Base-by-base conservation (phyloP, 768 basidiomycete species). In the Suillus sp. region DNA sequence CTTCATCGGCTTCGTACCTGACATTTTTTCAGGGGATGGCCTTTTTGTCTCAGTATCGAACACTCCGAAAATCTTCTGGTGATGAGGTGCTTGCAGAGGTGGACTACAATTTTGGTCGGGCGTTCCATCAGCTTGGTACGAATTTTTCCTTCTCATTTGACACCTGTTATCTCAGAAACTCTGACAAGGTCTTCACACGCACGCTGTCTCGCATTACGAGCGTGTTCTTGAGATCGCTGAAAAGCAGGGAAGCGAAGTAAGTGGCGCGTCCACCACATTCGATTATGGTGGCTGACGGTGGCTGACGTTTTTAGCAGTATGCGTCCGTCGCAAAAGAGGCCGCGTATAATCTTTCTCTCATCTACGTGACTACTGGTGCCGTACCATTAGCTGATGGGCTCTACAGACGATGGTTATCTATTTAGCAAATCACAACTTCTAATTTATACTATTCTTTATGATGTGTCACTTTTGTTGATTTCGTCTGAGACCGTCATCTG, bases 121-220 rank as follows among this genome's bases (percentile, higher is more conserved):
- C 88, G 1, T 99, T 97, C 72, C 96, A 99, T 71, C 92, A 95
- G 64, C 80, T 97, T n/a, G 92, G 95, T 94, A 65, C 61, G 83
- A 69, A 14, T 1, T 40, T 11, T 53, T 14, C 30, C 11, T 35
- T 57, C 27, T 59, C 43, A 40, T 18, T 38, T 9, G 27, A 45
- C 22, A 22, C 38, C 20, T 53, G 37, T 62, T 60, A 64, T 20
- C 2, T 38, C 48, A 51, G 3, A 58, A 43, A 40, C 56, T 45
- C 25, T 18, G 7, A 34, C 20, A 67, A 96, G 96, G 93, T 4
- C 75, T 98, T 14, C 84, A 89, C 61, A 85, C 91, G 5, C 85
- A 93, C 68, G 96, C 96, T 0, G 86, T 89, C 16, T 86, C 82
- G 60, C 95, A 97, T 75, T 98, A 97, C 69, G 87, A 94, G 65